phyloP scores from a whole-genome alignment of 177 flowering plant genomes.

The Telopea speciosissima region DNA sequence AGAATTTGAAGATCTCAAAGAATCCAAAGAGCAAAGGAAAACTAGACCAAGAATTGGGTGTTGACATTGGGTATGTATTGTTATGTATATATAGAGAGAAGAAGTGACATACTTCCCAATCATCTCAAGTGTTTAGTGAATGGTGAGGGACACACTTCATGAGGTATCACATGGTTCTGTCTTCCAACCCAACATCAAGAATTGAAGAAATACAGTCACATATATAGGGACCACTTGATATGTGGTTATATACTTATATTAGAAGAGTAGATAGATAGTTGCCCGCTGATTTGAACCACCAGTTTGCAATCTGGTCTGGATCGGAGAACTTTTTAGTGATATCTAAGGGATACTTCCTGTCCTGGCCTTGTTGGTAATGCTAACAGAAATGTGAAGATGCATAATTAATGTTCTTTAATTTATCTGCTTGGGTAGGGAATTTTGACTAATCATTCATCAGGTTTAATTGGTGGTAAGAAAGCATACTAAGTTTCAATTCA shows the following conservation, averaged over 20 bases:
- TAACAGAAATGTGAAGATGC: not conserved
- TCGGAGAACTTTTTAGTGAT: not conserved
- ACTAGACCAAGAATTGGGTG: not conserved
- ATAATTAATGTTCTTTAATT: not conserved
- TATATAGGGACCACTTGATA: too few species aligned
- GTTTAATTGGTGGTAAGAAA: not conserved
- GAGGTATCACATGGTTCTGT: not conserved
- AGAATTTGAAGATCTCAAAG: not conserved
- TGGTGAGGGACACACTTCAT: constrained; percentile 4
- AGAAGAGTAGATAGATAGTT: too few species aligned
- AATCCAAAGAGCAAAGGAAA: not conserved
- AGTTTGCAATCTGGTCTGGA: not conserved
- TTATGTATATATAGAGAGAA: constrained; percentile 1
- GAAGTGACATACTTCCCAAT: not conserved
- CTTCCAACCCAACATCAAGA: not conserved
- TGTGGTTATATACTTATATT: too few species aligned
- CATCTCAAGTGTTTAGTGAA: not conserved
- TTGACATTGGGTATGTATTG: not conserved
- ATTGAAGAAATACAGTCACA: not conserved
- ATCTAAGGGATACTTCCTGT: not conserved
- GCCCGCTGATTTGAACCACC: not conserved
- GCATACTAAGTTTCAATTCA: not conserved
- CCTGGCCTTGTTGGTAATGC: not conserved
- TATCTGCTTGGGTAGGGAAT: not conserved
- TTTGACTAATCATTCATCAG: not conserved